phyloP scores from a whole-genome alignment of 805 yeast genomes.

The Diddensiella caesifluorescens region DNA sequence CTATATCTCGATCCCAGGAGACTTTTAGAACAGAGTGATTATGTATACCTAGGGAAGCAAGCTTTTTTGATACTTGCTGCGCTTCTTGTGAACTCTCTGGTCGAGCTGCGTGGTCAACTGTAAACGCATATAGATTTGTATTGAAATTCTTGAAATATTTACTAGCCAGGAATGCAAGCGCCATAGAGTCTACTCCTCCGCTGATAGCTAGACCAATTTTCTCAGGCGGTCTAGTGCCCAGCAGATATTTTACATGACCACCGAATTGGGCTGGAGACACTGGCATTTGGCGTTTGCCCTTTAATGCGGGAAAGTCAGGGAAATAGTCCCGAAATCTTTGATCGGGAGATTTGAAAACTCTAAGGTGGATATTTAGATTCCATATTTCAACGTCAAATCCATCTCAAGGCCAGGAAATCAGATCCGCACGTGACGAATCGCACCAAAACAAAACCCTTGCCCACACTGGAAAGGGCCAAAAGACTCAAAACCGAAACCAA shows the following conservation, averaged over 20 bases:
- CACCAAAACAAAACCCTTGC: too few species aligned
- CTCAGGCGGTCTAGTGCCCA: constrained; percentile 3
- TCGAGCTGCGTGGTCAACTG: constrained; percentile 62
- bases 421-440: too few species aligned
- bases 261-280: not conserved
- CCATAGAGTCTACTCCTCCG: constrained; percentile 82
- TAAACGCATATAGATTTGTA: constrained; percentile 43
- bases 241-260: not conserved
- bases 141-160: constrained; percentile 30
- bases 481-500: too few species aligned
- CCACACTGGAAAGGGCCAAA: too few species aligned
- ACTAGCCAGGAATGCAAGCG: constrained; percentile 44
- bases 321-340: too few species aligned
- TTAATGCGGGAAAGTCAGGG: too few species aligned
- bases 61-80: constrained; percentile 27
- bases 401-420: too few species aligned
- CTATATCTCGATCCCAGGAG: constrained; percentile 15
- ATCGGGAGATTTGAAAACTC: too few species aligned
- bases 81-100: constrained; percentile 49
- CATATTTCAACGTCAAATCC: too few species aligned
- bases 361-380: too few species aligned
- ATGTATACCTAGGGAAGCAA: constrained; percentile 25
- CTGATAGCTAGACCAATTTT: constrained; percentile 55
- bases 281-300: not conserved
- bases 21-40: constrained; percentile 34